Evolutionary conservation across 768 basidiomycete genomes (phyloP).

Genomic region (Lenzites betulinus): DNA sequence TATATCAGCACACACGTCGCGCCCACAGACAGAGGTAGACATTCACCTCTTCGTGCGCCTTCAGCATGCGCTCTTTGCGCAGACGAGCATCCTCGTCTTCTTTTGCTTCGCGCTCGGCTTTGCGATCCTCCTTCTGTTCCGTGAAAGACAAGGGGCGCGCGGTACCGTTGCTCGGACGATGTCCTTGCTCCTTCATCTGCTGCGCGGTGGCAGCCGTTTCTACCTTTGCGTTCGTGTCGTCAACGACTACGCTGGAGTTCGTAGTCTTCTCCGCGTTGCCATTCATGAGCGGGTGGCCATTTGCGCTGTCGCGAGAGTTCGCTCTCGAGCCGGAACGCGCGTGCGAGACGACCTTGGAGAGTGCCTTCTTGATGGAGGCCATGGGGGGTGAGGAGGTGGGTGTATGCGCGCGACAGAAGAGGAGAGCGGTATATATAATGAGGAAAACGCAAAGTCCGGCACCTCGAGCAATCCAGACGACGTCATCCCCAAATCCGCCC

Average conservation of each 20-base stretch:
- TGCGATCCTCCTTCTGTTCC: slow-evolving; percentile 27
- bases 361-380: slow-evolving; percentile 24
- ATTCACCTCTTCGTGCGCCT: slow-evolving; percentile 20
- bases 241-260: neutral
- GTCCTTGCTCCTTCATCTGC: slow-evolving; percentile 9
- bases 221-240: slow-evolving; percentile 16
- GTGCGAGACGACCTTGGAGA: slow-evolving; percentile 22
- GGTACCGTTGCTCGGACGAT: slow-evolving; percentile 4
- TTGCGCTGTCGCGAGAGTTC: neutral
- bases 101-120: slow-evolving; percentile 25
- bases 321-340: slow-evolving; percentile 15
- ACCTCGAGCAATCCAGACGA: slow-evolving; percentile 16
- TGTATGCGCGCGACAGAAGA: slow-evolving; percentile 7
- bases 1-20: neutral
- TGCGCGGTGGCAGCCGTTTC: slow-evolving; percentile 10
- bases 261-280: slow-evolving; percentile 11
- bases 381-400: slow-evolving; percentile 10
- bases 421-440: neutral
- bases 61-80: slow-evolving; percentile 18
- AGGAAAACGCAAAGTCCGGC: neutral
- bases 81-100: slow-evolving; percentile 23
- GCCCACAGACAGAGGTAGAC: neutral
- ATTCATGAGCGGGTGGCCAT: slow-evolving; percentile 20
- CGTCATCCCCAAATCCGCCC: slow-evolving; percentile 11
- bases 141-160: slow-evolving; percentile 24